phyloP scores from a whole-genome alignment of 371 early-diverging fungal species.

The Mucor velutinosus region DNA sequence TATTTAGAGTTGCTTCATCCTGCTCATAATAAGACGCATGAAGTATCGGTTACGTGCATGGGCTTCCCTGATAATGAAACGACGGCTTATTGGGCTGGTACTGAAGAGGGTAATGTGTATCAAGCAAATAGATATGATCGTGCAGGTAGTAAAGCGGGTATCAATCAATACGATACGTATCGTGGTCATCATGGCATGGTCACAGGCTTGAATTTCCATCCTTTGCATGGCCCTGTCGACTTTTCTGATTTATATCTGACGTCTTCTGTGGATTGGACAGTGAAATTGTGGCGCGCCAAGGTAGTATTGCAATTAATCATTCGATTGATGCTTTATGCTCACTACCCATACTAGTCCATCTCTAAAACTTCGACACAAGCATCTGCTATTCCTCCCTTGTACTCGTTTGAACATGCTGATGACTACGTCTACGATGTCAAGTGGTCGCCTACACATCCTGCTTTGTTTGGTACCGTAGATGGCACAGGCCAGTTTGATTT shows the following conservation, averaged over 20 bases:
- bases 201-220: conserved; percentile 93
- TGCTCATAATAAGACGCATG: conserved; percentile 82
- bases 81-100: conserved; percentile 93
- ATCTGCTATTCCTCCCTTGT: conserved; percentile 68
- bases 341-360: conserved; percentile 44
- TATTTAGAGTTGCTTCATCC: conserved; percentile 78
- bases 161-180: conserved; percentile 84
- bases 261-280: conserved; percentile 93
- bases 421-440: conserved; percentile 96
- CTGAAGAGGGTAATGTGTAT: conserved; percentile 92
- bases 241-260: conserved; percentile 92
- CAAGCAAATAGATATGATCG: conserved; percentile 93
- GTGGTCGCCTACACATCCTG: conserved; percentile 96
- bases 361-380: conserved; percentile 65
- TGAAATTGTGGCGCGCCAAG: conserved; percentile 92
- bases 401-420: conserved; percentile 89
- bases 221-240: conserved; percentile 75
- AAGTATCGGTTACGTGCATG: conserved; percentile 87
- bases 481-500: conserved; percentile 88
- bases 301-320: conserved; percentile 22
- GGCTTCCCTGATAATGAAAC: conserved; percentile 94
- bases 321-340: background rate
- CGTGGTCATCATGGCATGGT: conserved; percentile 88
- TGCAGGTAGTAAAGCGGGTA: conserved; percentile 95
- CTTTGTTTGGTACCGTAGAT: conserved; percentile 91